Evolutionary conservation across 1,139 yeast genomes (phyloP), one percentile per base, ranked within the genome.

Genomic region (Spathaspora sp.): DNA sequence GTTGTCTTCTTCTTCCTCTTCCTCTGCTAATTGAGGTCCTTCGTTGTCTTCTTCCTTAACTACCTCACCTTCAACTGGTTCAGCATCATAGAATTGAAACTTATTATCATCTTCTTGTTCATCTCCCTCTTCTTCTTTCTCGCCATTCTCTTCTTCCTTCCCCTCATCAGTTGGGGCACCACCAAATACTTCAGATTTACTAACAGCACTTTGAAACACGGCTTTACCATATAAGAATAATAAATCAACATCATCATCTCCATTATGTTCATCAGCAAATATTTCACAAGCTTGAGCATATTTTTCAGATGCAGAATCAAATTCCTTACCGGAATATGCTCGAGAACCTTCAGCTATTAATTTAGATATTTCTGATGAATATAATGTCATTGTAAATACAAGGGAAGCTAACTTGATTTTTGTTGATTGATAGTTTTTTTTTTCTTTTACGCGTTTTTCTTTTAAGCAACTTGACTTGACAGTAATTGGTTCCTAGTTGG

Each of bases 131-230:
- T 56, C 59, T 3, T 55, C 62, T 7, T 53, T 55, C 1, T 52
- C 56, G 15, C 57, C 56, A 39, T 43, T 57, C 4, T 52, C 56
- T 15, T 57, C 56, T 38, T 42, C 57, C 3, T 54, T 58, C 8
- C 52, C 52, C 25, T 58, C 64, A 11, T 58, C 64, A 11, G 64
- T 65, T 29, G 66, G 63, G 9, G 65, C 67, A 1, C 79, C 86
- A 34, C 97, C 96, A 49, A 93, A 77, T n/a, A 93, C 86, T 42
- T 86, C 93, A 2, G 90, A 82, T 44, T 78, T 84, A 38, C 81
- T 70, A 10, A 89, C 86, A 1, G 95, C 98, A 40, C 81, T 79
- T 53, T 84, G 86, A 64, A 86, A 90, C 38, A 93, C 68, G 1
- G 96, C 83, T 58, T 84, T 81, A 2, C 97, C 98, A 54, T 93